Evolutionary conservation across 306 rosid genomes (phyloP), one percentile per base, ranked within the genome.

Genomic region (Oxytropis ochrocephala): DNA sequence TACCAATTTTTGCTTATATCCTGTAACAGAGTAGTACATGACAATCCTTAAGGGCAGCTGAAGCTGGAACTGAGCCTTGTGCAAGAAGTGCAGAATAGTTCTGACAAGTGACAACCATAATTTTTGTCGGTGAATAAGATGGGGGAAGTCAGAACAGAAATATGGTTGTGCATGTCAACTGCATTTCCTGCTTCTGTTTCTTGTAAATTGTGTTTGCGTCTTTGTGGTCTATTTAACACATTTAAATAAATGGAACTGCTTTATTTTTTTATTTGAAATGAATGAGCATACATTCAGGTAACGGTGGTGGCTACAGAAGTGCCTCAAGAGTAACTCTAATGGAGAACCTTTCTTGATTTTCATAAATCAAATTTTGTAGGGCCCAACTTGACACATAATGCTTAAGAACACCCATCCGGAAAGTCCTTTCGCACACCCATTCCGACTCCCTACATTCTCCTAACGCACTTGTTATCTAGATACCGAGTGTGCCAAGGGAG

Each of bases 11-110:
- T n/a, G n/a, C n/a, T n/a, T n/a, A n/a, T n/a, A n/a, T n/a, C n/a
- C n/a, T n/a, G n/a, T n/a, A n/a, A n/a, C n/a, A n/a, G n/a, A n/a
- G n/a, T n/a, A n/a, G n/a, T n/a, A 24, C 29, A 1, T 24, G 29
- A 24, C 3, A 24, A 24, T 24, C 29, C 29, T 72, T 64, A 69
- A 78, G 74, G 74, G 60, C 14, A 64, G 75, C 68, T 78, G 64
- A 73, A 47, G 11, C 57, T 55, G 79, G 54, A 51, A 54, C 73
- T 1, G 53, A 60, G 75, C 54, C 72, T 3, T 67, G 42, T 35
- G 29, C 29, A 24, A 24, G 35, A 70, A 56, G 33, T 14, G 75
- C 11, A 1, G 43, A 43, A 43, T 16, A 43, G 43, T 29, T 68
- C 39, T n/a, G n/a, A 14, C 27, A n/a, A n/a, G n/a, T n/a, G n/a